These are phyloP conservation scores for Talaromyces sp. DNA, from an alignment of 2,329 filamentous ascomycete species.

Conservation along the genomic window DNA sequence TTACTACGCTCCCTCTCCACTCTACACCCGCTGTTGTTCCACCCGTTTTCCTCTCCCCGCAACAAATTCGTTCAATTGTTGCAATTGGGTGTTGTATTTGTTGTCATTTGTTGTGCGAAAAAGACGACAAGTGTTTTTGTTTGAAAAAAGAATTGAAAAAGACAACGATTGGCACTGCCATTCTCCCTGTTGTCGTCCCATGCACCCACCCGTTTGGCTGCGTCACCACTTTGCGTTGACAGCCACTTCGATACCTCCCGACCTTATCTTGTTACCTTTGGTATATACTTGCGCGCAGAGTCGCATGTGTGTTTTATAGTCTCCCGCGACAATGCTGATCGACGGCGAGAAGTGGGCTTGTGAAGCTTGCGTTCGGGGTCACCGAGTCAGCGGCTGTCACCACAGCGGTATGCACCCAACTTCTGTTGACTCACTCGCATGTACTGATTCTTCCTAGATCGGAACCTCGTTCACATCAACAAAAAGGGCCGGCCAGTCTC, in stretches of 20 bases:
- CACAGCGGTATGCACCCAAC: conserved; percentile 70
- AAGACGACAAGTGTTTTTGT: not conserved
- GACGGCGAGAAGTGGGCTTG: conserved; percentile 98
- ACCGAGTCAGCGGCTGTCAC: conserved; percentile 97
- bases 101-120: not conserved
- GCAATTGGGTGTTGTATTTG: not conserved
- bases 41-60: conserved; percentile 1
- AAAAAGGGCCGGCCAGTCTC: conserved; percentile 97
- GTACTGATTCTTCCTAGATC: conserved; percentile 54
- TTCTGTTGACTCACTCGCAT: not conserved
- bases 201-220: not conserved
- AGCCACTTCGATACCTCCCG: conserved; percentile 1
- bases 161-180: not conserved
- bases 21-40: not conserved
- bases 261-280: conserved; percentile 14
- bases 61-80: conserved; percentile 12
- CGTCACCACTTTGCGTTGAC: not conserved
- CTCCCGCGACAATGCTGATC: conserved; percentile 62
- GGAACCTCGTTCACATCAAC: conserved; percentile 88
- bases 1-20: conserved; percentile 3
- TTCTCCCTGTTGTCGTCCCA: not conserved
- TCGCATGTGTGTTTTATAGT: conserved; percentile 36
- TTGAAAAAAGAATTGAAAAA: not conserved
- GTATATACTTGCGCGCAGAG: conserved; percentile 25
- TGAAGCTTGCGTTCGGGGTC: conserved; percentile 95